A percentile compares a stretch with the other conserved stretches of the same genome.
Conservation (phyloP, 2,329 filamentous ascomycete species). For the Periconia sp. region DNA sequence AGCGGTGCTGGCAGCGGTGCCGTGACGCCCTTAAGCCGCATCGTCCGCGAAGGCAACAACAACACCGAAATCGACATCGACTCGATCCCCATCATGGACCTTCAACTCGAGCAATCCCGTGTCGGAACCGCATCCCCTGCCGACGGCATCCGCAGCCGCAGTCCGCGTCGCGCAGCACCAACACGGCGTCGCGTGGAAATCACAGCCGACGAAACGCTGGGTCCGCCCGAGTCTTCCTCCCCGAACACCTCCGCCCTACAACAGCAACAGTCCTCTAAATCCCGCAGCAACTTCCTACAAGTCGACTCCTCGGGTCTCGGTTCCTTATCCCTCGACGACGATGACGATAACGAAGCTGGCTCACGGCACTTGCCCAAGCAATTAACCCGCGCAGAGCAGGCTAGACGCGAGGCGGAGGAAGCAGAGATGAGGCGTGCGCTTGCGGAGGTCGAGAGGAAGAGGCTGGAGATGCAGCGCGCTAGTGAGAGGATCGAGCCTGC, state of each 20-base stretch:
- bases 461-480: conserved; percentile 85
- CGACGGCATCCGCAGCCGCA: conserved; percentile 6
- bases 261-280: conserved; percentile 19
- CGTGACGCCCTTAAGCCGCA: conserved; percentile 78
- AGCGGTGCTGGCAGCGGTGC: conserved; percentile 64
- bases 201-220: conserved; percentile 52
- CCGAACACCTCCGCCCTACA: conserved; percentile 32
- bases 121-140: conserved; percentile 10
- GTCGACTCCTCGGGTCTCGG: conserved; percentile 85
- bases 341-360: conserved; percentile 11
- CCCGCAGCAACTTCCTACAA: conserved; percentile 71
- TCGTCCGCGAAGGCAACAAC: conserved; percentile 64
- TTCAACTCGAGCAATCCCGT: conserved; percentile 64
- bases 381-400: conserved; percentile 56
- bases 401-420: conserved; percentile 73
- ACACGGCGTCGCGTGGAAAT: conserved; percentile 46
- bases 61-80: conserved; percentile 83
- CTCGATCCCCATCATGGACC: conserved; percentile 91
- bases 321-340: conserved; percentile 65
- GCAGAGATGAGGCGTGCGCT: conserved; percentile 86
- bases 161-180: conserved; percentile 25
- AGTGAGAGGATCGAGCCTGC: conserved; percentile 70
- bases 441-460: conserved; percentile 81
- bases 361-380: conserved; percentile 13
- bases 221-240: conserved; percentile 28